Base-by-base conservation (phyloP, 2,329 filamentous ascomycete genomes). In the Trichophyton simii region DNA sequence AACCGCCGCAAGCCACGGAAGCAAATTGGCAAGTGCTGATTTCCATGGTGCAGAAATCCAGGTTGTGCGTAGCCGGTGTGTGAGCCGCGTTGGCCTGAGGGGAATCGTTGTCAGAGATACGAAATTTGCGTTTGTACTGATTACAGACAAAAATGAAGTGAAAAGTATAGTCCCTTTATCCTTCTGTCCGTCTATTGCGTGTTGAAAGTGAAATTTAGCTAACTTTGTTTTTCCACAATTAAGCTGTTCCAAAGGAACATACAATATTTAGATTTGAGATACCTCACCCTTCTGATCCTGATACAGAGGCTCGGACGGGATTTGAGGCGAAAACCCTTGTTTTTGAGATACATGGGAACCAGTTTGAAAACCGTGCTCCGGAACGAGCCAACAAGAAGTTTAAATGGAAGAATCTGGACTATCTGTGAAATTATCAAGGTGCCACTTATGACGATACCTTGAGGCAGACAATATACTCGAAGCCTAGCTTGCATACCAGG, bases 341-440 rank as follows among this genome's bases (percentile, higher is more conserved):
- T 0, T 94, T 96, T 68, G 92, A 97, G 72, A 78, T 97, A 1
- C 82, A 92, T 65, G 94, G 94, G 2, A 87, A 90, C 67, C 89
- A 95, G 71, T 91, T 97, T 69, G 84, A 90, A 79, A 84, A 86
- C 66, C 82, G 91, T 9, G 86, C 92, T 1, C 85, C 87, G 15
- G 92, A 97, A 71, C 80, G 94, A 22, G 89, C 91, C 57, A 95
- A 88, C 68, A 90, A 85, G 76, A 97, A 96, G 76, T 95, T 95
- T 75, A 96, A 94, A 75, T 80, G 83, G 70, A 91, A 92, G 71
- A 90, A 89, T 68, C 78, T 91, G 65, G 81, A 85, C 57, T 85
- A 88, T 65, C 73, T 95, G 13, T 95, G 78, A 87, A 63, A 38
- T 8, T 25, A 4, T 22, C 13, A 11, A n/a, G 13, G 11, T 8